These are phyloP conservation scores for Barnettozyma sucrosica DNA, from an alignment of 805 yeast genomes.

Conservation along the genomic window DNA sequence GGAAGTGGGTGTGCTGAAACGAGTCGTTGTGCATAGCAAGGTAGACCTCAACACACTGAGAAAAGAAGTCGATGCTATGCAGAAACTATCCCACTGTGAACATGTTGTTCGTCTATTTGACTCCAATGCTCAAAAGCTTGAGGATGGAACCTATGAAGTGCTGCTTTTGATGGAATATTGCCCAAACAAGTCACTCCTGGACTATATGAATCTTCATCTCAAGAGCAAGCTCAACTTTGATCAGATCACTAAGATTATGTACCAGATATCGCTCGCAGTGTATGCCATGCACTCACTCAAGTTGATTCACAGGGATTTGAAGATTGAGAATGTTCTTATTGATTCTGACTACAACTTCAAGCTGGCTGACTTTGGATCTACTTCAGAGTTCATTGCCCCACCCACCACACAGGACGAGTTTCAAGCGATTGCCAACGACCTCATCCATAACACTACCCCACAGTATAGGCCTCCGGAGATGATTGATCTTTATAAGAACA, in stretches of 20 bases:
- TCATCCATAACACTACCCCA: slow-evolving; percentile 88
- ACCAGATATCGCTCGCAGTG: slow-evolving; percentile 73
- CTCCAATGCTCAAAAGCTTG: slow-evolving; percentile 64
- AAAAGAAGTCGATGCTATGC: slow-evolving; percentile 77
- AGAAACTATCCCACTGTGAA: slow-evolving; percentile 47
- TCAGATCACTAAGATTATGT: slow-evolving; percentile 79
- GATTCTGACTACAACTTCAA: slow-evolving; percentile 66
- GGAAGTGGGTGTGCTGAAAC: slow-evolving; percentile 55
- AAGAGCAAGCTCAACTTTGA: slow-evolving; percentile 69
- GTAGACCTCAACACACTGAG: slow-evolving; percentile 58
- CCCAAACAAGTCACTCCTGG: slow-evolving; percentile 78
- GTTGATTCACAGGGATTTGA: slow-evolving; percentile 86
- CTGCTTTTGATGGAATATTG: slow-evolving; percentile 90
- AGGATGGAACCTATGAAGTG: slow-evolving; percentile 67
- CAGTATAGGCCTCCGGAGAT: slow-evolving; percentile 87
- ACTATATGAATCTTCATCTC: slow-evolving; percentile 83
- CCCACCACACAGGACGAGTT: slow-evolving; percentile 73
- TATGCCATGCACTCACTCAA: slow-evolving; percentile 74
- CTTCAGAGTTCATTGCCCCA: slow-evolving; percentile 62
- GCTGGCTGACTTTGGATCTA: slow-evolving; percentile 91
- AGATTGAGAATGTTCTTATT: slow-evolving; percentile 89
- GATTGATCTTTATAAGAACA: slow-evolving; percentile 64
- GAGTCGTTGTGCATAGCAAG: slow-evolving; percentile 71
- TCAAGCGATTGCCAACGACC: slow-evolving; percentile 73
- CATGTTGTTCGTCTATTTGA: slow-evolving; percentile 67